Base-by-base conservation (phyloP, 164 flowering plant species). In the Cinnamomum micranthum region DNA sequence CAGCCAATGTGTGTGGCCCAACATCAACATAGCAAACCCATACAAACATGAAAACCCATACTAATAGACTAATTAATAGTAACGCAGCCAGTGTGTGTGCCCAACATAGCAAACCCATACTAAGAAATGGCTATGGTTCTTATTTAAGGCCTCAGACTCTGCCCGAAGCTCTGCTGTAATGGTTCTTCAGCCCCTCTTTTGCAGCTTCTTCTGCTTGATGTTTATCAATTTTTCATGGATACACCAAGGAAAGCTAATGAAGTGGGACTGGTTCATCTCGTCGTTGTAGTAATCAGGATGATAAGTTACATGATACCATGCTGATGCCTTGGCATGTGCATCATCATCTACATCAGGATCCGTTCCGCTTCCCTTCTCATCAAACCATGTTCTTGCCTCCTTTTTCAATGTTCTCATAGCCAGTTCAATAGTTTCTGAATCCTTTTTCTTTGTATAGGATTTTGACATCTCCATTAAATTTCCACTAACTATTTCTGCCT, bases 211-310 rank as follows among this genome's bases (percentile, higher is more conserved):
- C 75, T 64, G 51, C 86, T 92, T 94, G 78, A 92, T 94, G 50
- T 79, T 77, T 47, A 92, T 77, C 70, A 95, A 82, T 80, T 82
- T 85, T 75, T 94, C 97, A 73, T 85, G 84, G 33, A 91, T 87
- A 78, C 92, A 90, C 97, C 98, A 95, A 1, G 98, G 88, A 63
- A 94, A 95, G 76, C 98, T 95, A 9, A 95, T 82, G 75, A 81
- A 88, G 81, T 90, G 97, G 50, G 78, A 84, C n/a, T 90, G 73
- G 15, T 84, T 78, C 87, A 79, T 20, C 11, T 87, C 97, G 19
- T 73, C 64, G 22, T 87, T 87, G 85, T 85, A 88, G 74, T 84
- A 93, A n/a, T 47, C 33, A 0, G 83, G 90, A 78, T 95, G 94
- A 75, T 95, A 95, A 0, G 97, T 88, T 41, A 91, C 97, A 76